Conservation (phyloP, 306 rosid species). For the Cucumis cinereus region DNA sequence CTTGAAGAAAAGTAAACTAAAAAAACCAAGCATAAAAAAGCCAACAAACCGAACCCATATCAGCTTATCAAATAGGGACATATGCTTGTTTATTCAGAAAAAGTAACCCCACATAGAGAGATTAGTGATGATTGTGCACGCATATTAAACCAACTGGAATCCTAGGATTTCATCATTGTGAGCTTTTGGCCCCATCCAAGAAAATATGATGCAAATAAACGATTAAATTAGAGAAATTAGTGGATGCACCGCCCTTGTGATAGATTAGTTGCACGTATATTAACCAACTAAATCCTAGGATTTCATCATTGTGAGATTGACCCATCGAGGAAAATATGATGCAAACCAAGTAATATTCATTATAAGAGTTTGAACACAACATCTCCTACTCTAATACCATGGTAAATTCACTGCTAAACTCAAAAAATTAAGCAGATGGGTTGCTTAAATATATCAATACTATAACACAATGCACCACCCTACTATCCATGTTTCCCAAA, state of each 20-base stretch:
- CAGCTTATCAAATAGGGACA: not conserved
- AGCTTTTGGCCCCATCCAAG: not conserved
- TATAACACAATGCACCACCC: not conserved
- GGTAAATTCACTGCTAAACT: not conserved
- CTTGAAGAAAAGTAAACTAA: not conserved
- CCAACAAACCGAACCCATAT: not conserved
- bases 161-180: constrained; percentile 5
- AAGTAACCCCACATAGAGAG: not conserved
- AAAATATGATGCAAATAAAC: not conserved
- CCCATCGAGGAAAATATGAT: not conserved
- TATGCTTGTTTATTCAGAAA: not conserved
- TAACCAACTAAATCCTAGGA: not conserved
- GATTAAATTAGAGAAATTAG: not conserved
- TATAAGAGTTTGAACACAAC: too few species aligned
- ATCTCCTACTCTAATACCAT: not conserved
- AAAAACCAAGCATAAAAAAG: not conserved
- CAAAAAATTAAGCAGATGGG: not conserved
- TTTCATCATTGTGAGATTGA: not conserved
- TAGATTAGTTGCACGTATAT: not conserved
- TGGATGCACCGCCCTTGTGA: not conserved
- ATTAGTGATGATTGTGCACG: not conserved
- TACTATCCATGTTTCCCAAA: not conserved
- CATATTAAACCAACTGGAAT: not conserved
- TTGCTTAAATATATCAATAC: not conserved
- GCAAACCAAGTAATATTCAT: not conserved